Conservation (phyloP, 306 rosid species). For the Lathyrus oleraceus region DNA sequence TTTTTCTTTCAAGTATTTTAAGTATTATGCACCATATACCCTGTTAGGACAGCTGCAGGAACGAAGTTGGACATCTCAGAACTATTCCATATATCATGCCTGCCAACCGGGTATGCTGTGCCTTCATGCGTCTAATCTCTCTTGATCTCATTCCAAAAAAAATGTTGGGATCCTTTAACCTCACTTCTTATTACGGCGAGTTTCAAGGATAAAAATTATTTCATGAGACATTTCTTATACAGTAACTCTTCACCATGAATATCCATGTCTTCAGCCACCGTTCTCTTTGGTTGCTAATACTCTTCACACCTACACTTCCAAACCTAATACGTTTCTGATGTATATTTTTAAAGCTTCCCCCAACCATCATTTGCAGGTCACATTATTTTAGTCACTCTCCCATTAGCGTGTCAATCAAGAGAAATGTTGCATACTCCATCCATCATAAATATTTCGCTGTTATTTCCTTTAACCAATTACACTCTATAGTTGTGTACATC, state of each 20-base stretch:
- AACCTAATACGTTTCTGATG: neutral
- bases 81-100: too few relatives aligned
- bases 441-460: too few relatives aligned
- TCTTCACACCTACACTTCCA: neutral
- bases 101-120: neutral
- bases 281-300: neutral
- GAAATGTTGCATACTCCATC: neutral
- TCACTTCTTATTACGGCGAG: neutral
- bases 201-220: neutral
- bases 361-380: too few relatives aligned
- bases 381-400: neutral
- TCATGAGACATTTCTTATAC: too few relatives aligned
- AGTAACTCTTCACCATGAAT: neutral
- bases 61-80: neutral
- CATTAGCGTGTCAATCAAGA: neutral
- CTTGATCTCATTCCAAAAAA: too few relatives aligned
- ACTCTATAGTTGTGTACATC: too few relatives aligned
- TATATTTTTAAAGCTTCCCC: too few relatives aligned
- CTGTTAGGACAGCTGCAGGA: too few relatives aligned
- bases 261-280: neutral
- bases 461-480: too few relatives aligned
- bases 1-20: neutral
- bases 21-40: neutral
- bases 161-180: neutral
- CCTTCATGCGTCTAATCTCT: neutral